These are phyloP conservation scores for Fusarium armeniacum DNA, from an alignment of 2,329 filamentous ascomycete species.

Conservation along the genomic window DNA sequence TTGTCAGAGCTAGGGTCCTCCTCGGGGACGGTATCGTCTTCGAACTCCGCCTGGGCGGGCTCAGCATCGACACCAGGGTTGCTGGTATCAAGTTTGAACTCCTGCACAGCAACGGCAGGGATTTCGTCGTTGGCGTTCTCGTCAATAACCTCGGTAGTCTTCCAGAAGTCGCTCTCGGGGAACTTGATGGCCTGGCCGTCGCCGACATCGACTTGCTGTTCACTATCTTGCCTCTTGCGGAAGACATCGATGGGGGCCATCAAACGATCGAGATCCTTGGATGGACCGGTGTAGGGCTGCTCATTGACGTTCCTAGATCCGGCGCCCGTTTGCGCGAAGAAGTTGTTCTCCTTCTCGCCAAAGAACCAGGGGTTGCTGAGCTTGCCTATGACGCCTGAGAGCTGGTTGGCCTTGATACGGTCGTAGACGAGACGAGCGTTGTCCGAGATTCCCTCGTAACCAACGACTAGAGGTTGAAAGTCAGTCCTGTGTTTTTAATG, in stretches of 20 bases:
- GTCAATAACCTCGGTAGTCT: slow-evolving; percentile 11
- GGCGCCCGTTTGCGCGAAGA: slow-evolving; percentile 11
- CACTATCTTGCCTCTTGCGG: slow-evolving; percentile 12
- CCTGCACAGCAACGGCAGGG: slow-evolving; percentile 13
- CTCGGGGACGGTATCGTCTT: slow-evolving; percentile 2
- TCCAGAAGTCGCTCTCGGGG: slow-evolving; percentile 13
- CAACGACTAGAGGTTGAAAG: slow-evolving; percentile 8
- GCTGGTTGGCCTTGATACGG: slow-evolving; percentile 17
- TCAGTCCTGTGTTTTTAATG: slow-evolving; percentile 6
- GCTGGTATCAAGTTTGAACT: slow-evolving; percentile 19
- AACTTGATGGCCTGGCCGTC: slow-evolving; percentile 6
- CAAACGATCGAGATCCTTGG: slow-evolving; percentile 7
- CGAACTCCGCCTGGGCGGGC: slow-evolving; percentile 7
- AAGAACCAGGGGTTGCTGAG: slow-evolving; percentile 16
- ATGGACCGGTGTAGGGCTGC: slow-evolving; percentile 11
- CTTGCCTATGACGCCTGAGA: slow-evolving; percentile 7
- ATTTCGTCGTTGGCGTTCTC: slow-evolving; percentile 4
- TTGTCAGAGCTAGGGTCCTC: slow-evolving; percentile 3
- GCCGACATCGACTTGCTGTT: slow-evolving; percentile 5
- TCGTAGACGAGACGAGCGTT: slow-evolving; percentile 15
- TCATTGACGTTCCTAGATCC: slow-evolving; percentile 13
- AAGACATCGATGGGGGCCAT: slow-evolving; percentile 8
- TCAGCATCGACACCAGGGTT: slow-evolving; percentile 4
- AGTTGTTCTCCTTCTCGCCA: slow-evolving; percentile 16
- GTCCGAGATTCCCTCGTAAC: slow-evolving; percentile 14